Evolutionary conservation across 208 protist genomes (phyloP), one percentile per base, ranked within the genome.

Genomic region (Borovskyia barvae): DNA sequence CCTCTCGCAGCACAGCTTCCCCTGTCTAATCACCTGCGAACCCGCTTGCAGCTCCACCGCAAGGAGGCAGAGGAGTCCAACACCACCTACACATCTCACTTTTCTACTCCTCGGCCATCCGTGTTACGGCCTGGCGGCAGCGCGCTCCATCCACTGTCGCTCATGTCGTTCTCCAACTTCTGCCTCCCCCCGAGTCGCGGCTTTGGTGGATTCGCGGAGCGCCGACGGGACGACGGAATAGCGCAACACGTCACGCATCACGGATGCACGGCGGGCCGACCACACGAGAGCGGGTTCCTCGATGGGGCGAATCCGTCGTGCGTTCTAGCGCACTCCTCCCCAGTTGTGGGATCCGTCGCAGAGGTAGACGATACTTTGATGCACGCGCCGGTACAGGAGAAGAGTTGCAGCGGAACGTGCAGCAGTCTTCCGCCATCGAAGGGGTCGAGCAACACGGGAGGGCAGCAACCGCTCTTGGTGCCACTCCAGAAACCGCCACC

Each of bases 31-130:
- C 56, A 72, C n/a, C 36, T 79, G 35, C 72, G 72, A 28, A 29
- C 64, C 1, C 46, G 32, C 0, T 47, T 79, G 14, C 65, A 56
- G 5, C 72, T 79, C 25, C 62, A 60, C 19, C 19, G 60, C 2
- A 39, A 66, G 8, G 67, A 73, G 17, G 35, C 22, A 4, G 58
- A 70, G 11, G 65, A 51, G 19, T n/a, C n/a, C n/a, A n/a, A n/a
- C n/a, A 29, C 35, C 8, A 69, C 67, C 6, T 79, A 79, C 72
- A 49, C 50, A 29, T 74, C 72, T 7, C 61, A 76, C 41, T 56
- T 45, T 7, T 62, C 62, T 5, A 42, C 70, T 6, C 56, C 33
- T 17, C 32, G 5, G 5, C 15, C 39, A 2, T 22, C 36, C 19
- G 25, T 19, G 1, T 5, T 36, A 6, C 52, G 35, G 19, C 5